Conservation (phyloP, 257 asterid genomes). For the Solanum peruvianum region DNA sequence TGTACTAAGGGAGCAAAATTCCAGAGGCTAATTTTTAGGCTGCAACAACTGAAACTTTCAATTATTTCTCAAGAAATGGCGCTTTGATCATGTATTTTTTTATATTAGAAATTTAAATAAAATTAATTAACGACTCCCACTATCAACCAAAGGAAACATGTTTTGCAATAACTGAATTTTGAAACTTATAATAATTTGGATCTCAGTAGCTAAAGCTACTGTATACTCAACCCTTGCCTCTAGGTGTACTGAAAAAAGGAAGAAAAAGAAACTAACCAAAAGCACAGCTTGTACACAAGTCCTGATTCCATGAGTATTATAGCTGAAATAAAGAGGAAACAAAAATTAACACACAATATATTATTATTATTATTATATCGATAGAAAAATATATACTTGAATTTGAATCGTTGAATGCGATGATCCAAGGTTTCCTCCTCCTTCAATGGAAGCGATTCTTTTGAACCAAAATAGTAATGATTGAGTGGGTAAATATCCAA, state of each 20-base stretch:
- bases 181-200: neutral
- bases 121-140: neutral
- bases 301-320: conserved; percentile 66
- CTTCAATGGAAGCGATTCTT: conserved; percentile 26
- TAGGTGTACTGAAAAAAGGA: neutral
- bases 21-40: neutral
- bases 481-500: conserved; percentile 69
- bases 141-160: neutral
- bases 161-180: neutral
- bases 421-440: conserved; percentile 57
- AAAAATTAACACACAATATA: neutral
- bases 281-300: conserved; percentile 72
- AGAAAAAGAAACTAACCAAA: conserved; percentile 37
- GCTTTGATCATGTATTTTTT: neutral
- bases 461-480: conserved; percentile 77
- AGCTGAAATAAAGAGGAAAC: conserved; percentile 31
- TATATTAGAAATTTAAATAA: too few relatives aligned
- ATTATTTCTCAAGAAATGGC: neutral
- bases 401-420: conserved; percentile 62
- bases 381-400: conserved; percentile 30
- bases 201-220: neutral
- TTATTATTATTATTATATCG: neutral
- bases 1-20: neutral
- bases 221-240: neutral
- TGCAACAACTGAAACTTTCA: neutral